A percentile compares a stretch with the other conserved stretches of the same genome.
Conservation (phyloP, 2,329 filamentous ascomycete genomes). For the Penicillium aurantiogriseum region DNA sequence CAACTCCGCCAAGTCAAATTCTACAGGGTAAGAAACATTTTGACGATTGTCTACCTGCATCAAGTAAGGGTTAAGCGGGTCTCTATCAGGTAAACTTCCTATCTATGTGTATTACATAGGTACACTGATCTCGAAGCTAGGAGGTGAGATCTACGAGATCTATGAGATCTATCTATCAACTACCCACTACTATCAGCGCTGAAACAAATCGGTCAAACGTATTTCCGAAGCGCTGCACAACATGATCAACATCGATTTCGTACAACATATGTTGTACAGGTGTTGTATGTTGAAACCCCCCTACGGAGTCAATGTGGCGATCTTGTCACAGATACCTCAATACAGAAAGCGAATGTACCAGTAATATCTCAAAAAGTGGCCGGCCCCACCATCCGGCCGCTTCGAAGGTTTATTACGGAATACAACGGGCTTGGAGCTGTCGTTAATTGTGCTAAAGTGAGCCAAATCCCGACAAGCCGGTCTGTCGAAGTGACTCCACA, state of each 20-base stretch:
- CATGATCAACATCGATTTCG: no score
- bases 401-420: neutral
- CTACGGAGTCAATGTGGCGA: neutral
- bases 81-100: neutral
- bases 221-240: neutral
- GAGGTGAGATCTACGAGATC: neutral
- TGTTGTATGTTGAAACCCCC: neutral
- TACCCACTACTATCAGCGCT: neutral
- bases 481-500: neutral
- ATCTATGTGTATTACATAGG: neutral
- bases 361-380: neutral
- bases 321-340: neutral
- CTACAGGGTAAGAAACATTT: neutral
- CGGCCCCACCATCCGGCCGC: neutral
- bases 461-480: neutral
- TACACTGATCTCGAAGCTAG: neutral
- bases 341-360: neutral
- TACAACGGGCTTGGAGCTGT: neutral
- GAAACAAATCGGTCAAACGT: neutral
- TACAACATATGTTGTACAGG: no score
- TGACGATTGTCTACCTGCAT: neutral
- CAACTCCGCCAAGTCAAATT: neutral
- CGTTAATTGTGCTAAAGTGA: neutral
- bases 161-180: neutral
- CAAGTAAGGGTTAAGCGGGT: neutral